phyloP scores from a whole-genome alignment of 257 asterid species.

The Lavandula angustifolia region DNA sequence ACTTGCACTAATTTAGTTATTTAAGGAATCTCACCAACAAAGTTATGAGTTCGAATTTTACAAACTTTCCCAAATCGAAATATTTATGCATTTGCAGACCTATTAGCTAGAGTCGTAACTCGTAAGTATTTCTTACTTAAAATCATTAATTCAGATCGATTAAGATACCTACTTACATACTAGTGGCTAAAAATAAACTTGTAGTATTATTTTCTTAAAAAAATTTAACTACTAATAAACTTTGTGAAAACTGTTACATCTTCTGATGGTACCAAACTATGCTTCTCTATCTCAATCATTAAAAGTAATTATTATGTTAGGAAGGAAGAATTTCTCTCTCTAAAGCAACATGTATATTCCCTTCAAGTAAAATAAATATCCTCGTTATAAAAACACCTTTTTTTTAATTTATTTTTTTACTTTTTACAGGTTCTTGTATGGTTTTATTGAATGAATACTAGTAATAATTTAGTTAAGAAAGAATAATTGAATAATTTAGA shows the following conservation, averaged over 20 bases:
- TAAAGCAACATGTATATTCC: conserved; percentile 16
- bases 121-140: too few species aligned
- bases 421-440: not conserved
- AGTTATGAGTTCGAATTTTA: too few species aligned
- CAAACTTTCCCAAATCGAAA: too few species aligned
- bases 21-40: too few species aligned
- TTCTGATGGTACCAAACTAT: conserved; percentile 20
- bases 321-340: conserved; percentile 24
- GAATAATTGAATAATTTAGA: not conserved
- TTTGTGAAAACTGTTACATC: conserved; percentile 14
- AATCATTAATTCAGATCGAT: too few species aligned
- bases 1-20: too few species aligned
- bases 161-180: too few species aligned
- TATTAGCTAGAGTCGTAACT: too few species aligned
- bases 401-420: too few species aligned
- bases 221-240: not conserved
- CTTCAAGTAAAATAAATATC: conserved; percentile 9
- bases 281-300: conserved; percentile 26
- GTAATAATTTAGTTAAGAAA: not conserved
- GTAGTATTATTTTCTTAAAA: not conserved
- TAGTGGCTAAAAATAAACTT: not conserved
- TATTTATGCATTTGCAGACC: too few species aligned
- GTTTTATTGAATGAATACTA: not conserved
- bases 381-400: too few species aligned
- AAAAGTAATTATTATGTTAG: conserved; percentile 26